Percentiles rank a stretch among this genome's conserved stretches.
Conservation (phyloP, 2,329 filamentous ascomycete species). For the Colletotrichum nymphaeae region DNA sequence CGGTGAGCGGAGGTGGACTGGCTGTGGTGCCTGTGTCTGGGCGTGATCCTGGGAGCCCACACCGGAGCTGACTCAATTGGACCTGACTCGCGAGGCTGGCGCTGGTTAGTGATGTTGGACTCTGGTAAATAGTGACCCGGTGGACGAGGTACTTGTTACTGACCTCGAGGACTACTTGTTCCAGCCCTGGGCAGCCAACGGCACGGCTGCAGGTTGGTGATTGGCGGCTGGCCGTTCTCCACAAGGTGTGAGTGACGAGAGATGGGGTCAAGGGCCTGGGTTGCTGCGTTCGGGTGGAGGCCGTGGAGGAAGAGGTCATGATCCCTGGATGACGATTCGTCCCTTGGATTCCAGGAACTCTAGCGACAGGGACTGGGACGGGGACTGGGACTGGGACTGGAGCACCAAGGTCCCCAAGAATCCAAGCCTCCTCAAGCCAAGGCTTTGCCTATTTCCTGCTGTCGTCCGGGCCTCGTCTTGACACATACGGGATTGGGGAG, state of each 20-base stretch:
- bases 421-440: too few species aligned
- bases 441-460: not conserved
- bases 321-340: constrained; percentile 5
- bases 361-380: too few species aligned
- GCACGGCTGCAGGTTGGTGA: constrained; percentile 12
- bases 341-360: not conserved
- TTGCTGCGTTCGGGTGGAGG: constrained; percentile 17
- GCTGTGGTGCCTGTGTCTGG: not conserved
- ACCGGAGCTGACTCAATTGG: constrained; percentile 30
- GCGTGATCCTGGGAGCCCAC: constrained; percentile 30
- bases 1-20: constrained; percentile 10
- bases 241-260: constrained; percentile 18
- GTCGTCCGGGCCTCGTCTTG: constrained; percentile 4
- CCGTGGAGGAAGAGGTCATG: constrained; percentile 17
- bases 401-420: not conserved
- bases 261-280: constrained; percentile 13
- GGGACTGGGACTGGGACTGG: not conserved
- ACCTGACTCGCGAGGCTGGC: constrained; percentile 34
- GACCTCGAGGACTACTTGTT: too few species aligned
- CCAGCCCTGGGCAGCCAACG: constrained; percentile 24
- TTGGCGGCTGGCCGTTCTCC: constrained; percentile 27
- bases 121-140: constrained; percentile 14
- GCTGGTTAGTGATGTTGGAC: not conserved
- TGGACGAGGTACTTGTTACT: not conserved
- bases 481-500: constrained; percentile 3